phyloP scores from a whole-genome alignment of 768 basidiomycete genomes.

The Lentinula edodes region DNA sequence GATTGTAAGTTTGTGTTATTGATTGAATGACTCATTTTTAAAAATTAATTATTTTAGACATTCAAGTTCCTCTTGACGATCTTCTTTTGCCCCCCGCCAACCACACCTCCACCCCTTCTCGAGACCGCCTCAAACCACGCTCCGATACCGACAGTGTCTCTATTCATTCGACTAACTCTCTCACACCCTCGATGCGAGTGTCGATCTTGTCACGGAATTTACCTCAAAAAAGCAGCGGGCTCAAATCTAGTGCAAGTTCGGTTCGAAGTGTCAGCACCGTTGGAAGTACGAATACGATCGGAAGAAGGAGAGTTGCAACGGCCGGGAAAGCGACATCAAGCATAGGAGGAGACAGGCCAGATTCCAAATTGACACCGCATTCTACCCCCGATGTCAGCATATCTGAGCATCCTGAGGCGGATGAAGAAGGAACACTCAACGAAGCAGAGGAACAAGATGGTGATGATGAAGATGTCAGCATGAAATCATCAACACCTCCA shows the following conservation, averaged over 20 bases:
- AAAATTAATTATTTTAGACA: constrained; percentile 37
- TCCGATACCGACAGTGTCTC: constrained; percentile 34
- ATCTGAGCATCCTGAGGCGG: neutral
- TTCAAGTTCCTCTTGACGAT: constrained; percentile 77
- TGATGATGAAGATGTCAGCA: constrained; percentile 6
- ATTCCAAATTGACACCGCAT: constrained; percentile 66
- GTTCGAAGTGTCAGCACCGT: constrained; percentile 32
- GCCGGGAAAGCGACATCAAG: constrained; percentile 6
- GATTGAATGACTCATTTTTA: neutral
- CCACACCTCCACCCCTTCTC: constrained; percentile 15
- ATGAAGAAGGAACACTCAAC: neutral
- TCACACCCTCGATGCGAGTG: constrained; percentile 7
- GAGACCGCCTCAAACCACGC: constrained; percentile 13
- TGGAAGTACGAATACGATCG: constrained; percentile 6
- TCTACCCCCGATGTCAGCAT: neutral
- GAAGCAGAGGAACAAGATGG: constrained; percentile 11
- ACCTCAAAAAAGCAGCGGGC: constrained; percentile 12
- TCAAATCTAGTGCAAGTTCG: constrained; percentile 4
- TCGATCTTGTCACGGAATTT: constrained; percentile 28
- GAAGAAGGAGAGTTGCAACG: constrained; percentile 17
- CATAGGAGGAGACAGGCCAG: constrained; percentile 41
- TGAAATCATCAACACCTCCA: constrained; percentile 4
- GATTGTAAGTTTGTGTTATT: constrained; percentile 45
- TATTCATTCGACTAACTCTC: constrained; percentile 19
- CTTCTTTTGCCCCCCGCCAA: constrained; percentile 40